Base-by-base conservation (phyloP, 805 yeast genomes). In the Metschnikowia dekortorum region DNA sequence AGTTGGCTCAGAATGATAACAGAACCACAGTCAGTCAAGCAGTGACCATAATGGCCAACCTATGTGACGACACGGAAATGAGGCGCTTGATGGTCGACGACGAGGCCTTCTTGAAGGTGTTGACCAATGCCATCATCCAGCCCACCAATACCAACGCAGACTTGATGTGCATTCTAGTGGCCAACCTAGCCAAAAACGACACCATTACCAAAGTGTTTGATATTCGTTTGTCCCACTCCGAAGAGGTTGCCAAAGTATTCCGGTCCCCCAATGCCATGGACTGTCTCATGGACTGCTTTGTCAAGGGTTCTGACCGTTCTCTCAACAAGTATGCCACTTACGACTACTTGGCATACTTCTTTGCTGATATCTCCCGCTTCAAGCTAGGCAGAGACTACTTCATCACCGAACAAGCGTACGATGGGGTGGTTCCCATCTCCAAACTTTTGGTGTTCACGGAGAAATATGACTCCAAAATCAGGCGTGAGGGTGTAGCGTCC, bases 401-500 rank as follows among this genome's bases (percentile, higher is more conserved):
- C 61, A 79, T 85, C 41, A 78, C 84, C 2, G 75, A 77, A 57
- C 96, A 87, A 69, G 75, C 63, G 4, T 89, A 89, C 62, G 96
- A 89, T 63, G 73, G 68, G 16, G 85, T 87, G 16, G 83, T 87
- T 14, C 96, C 96, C 34, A 68, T 89, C 22, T 82, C 90, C n/a
- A 89, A 89, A 63, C 68, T 90, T 29, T 73, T 88, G 52, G 94
- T 83, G 0, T 90, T 89, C 69, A 86, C 97, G 4, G 91, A 88
- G 62, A 81, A 83, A 61, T 86, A 83, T 57, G 91, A 86, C 61
- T 76, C 88, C 11, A 82, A 81, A 60, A 81, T 82, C 28, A 83
- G 98, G 70, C 80, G 98, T 68, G 91, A 87, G 64, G 97, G 96
- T 62, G 91, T 89, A 36, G 95, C 96, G 1, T 86, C 96, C 5